Evolutionary conservation across 2,329 filamentous ascomycete species (phyloP).

Genomic region (Xylariaceae sp.): DNA sequence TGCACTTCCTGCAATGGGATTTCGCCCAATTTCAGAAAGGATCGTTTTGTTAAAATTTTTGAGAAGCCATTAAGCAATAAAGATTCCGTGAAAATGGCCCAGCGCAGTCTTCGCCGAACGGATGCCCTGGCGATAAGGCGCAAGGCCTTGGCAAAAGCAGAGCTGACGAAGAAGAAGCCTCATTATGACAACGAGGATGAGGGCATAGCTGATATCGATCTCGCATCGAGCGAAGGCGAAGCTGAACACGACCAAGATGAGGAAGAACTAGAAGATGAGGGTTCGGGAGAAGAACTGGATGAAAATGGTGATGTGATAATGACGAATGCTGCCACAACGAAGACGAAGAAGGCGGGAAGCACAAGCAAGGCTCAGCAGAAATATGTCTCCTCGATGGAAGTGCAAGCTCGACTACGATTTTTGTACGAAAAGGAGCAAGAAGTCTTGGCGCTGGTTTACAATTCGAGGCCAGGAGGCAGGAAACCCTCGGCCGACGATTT

Average conservation of each 20-base stretch:
- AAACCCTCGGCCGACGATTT: slow-evolving; percentile 84
- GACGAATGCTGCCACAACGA: slow-evolving; percentile 41
- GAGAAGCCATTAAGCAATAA: slow-evolving; percentile 73
- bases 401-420: slow-evolving; percentile 70
- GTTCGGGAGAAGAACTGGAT: slow-evolving; percentile 43
- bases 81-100: slow-evolving; percentile 72
- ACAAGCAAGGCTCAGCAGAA: slow-evolving; percentile 48
- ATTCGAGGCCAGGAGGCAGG: slow-evolving; percentile 61
- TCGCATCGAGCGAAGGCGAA: slow-evolving; percentile 39
- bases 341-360: slow-evolving; percentile 30
- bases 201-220: slow-evolving; percentile 62
- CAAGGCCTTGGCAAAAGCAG: slow-evolving; percentile 26
- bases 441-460: slow-evolving; percentile 79
- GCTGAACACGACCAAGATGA: slow-evolving; percentile 28
- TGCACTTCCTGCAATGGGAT: slow-evolving; percentile 67
- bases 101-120: slow-evolving; percentile 59
- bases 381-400: slow-evolving; percentile 79
- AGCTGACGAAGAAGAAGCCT: slow-evolving; percentile 29
- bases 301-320: slow-evolving; percentile 56
- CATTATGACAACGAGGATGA: slow-evolving; percentile 55
- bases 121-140: slow-evolving; percentile 62
- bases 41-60: slow-evolving; percentile 90
- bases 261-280: slow-evolving; percentile 32
- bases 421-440: slow-evolving; percentile 87
- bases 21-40: slow-evolving; percentile 81